Conservation (phyloP, 2,329 filamentous ascomycete genomes). For the Mycosphaerella sp. region DNA sequence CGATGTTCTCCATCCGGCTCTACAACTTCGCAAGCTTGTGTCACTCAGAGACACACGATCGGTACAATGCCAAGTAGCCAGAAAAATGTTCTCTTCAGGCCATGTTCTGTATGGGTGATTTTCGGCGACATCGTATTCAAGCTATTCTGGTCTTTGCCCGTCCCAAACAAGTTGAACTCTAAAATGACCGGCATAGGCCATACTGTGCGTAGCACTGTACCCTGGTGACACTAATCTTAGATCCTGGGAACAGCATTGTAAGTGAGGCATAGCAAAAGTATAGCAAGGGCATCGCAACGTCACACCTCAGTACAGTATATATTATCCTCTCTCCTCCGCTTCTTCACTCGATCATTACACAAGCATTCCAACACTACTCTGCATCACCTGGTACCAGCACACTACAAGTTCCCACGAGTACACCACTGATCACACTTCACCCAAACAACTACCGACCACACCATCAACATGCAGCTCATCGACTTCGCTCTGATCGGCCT, state of each 20-base stretch:
- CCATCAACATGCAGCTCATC: constrained; percentile 7
- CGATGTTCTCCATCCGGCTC: too few relatives aligned
- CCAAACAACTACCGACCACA: not conserved
- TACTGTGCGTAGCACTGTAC: not conserved
- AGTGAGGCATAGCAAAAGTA: not conserved
- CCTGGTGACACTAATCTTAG: not conserved
- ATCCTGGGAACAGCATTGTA: not conserved
- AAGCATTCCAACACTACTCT: not conserved
- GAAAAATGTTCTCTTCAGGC: too few relatives aligned
- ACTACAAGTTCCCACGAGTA: not conserved
- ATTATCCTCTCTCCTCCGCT: not conserved
- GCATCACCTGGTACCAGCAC: not conserved
- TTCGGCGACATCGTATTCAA: not conserved
- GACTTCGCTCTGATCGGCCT: constrained; percentile 6
- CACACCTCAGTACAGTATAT: too few relatives aligned
- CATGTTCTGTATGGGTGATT: not conserved
- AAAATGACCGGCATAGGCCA: not conserved
- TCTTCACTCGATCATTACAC: not conserved
- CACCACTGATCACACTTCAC: not conserved
- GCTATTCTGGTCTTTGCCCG: not conserved
- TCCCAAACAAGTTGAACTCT: not conserved
- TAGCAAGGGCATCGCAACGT: not conserved
- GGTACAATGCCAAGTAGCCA: too few relatives aligned
- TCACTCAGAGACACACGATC: too few relatives aligned
- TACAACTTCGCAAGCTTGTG: too few relatives aligned